These are phyloP conservation scores for Helminthosporium solani DNA, from an alignment of 2,329 filamentous ascomycete species.

Conservation along the genomic window DNA sequence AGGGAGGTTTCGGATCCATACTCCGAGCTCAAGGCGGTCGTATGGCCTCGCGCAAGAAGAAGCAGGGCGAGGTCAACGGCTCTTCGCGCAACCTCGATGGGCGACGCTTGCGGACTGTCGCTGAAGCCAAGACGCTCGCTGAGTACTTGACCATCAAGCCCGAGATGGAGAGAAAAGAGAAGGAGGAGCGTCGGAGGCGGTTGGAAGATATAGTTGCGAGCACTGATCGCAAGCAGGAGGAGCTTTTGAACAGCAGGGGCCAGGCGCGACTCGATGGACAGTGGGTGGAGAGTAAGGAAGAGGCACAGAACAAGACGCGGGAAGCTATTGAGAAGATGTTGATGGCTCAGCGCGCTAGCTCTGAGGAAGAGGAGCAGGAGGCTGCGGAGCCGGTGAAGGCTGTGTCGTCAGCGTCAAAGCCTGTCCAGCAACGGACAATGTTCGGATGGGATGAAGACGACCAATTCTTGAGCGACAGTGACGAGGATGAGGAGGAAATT, in stretches of 20 bases:
- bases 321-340: conserved; percentile 65
- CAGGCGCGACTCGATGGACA: conserved; percentile 72
- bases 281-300: conserved; percentile 95
- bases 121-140: conserved; percentile 90
- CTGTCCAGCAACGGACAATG: conserved; percentile 54
- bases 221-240: conserved; percentile 79
- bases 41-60: conserved; percentile 95
- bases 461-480: conserved; percentile 48
- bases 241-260: conserved; percentile 73
- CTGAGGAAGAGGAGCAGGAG: conserved; percentile 25
- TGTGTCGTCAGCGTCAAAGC: conserved; percentile 25
- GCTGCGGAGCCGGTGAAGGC: conserved; percentile 24
- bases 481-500: conserved; percentile 48
- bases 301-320: conserved; percentile 78
- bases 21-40: conserved; percentile 93
- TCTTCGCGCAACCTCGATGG: conserved; percentile 94
- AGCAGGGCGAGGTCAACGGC: conserved; percentile 78
- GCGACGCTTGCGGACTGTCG: conserved; percentile 83
- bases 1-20: conserved; percentile 96
- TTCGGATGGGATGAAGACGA: conserved; percentile 75
- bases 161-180: conserved; percentile 94
- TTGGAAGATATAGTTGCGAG: conserved; percentile 88
- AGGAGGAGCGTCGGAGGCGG: conserved; percentile 76
- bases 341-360: conserved; percentile 48
- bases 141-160: conserved; percentile 95